Conservation (phyloP, 2,329 filamentous ascomycete species). For the Zarea fungicola region DNA sequence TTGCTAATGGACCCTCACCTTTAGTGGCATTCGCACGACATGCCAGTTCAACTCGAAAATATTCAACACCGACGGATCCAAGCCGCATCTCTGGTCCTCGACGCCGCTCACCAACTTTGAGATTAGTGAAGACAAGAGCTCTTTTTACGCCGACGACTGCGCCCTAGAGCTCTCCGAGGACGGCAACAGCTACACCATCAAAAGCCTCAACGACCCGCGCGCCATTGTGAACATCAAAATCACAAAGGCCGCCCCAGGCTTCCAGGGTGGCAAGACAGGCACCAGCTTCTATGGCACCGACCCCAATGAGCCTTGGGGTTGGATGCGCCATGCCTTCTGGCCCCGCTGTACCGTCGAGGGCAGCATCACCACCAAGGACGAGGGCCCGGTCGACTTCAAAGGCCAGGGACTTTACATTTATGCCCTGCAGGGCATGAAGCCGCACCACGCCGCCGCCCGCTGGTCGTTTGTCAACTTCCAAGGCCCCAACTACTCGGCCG, state of each 20-base stretch:
- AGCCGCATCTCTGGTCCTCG: constrained; percentile 77
- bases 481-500: constrained; percentile 75
- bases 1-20: constrained; percentile 21
- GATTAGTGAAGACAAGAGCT: constrained; percentile 77
- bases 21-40: constrained; percentile 83
- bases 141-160: constrained; percentile 81
- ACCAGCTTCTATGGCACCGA: constrained; percentile 84
- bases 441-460: constrained; percentile 83
- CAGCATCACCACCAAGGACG: constrained; percentile 74
- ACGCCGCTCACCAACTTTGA: constrained; percentile 72
- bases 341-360: constrained; percentile 78
- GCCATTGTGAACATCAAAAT: constrained; percentile 84
- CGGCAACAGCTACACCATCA: constrained; percentile 78
- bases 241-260: constrained; percentile 70
- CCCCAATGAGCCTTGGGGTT: constrained; percentile 79
- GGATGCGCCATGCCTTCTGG: constrained; percentile 92
- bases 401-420: constrained; percentile 76
- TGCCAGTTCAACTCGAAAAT: constrained; percentile 94
- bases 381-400: constrained; percentile 75
- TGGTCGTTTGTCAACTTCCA: constrained; percentile 97
- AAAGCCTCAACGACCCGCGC: constrained; percentile 76
- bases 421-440: constrained; percentile 97
- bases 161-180: constrained; percentile 83
- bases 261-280: constrained; percentile 79
- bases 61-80: constrained; percentile 68